These are phyloP conservation scores for Sugiyamaella mastotermitis DNA, from an alignment of 805 yeast genomes.

Conservation along the genomic window DNA sequence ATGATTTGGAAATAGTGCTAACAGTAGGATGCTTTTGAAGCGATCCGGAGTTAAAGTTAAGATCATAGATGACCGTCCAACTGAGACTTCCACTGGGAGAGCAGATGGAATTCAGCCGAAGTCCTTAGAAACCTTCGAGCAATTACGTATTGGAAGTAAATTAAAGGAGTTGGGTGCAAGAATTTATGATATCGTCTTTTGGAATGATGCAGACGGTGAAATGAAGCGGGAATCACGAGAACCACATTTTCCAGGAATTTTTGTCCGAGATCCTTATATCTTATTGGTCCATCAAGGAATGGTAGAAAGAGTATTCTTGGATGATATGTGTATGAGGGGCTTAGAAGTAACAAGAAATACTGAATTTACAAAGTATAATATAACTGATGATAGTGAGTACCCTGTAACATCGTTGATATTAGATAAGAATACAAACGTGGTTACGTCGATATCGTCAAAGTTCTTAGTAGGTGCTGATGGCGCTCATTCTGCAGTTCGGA, in stretches of 20 bases:
- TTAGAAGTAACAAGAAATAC: slow-evolving; percentile 10
- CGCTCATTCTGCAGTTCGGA: slow-evolving; percentile 33
- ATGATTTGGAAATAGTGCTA: too few relatives aligned
- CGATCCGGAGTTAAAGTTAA: slow-evolving; percentile 28
- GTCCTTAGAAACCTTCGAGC: slow-evolving; percentile 29
- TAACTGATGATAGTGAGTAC: slow-evolving; percentile 15
- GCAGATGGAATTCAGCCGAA: slow-evolving; percentile 34
- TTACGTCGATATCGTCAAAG: slow-evolving; percentile 26
- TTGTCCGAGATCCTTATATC: slow-evolving; percentile 26
- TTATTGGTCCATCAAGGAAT: slow-evolving; percentile 30
- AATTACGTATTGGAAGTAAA: slow-evolving; percentile 26
- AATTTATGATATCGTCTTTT: slow-evolving; percentile 30
- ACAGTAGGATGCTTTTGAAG: too few relatives aligned
- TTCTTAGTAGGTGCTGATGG: slow-evolving; percentile 32
- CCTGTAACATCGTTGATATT: slow-evolving; percentile 27
- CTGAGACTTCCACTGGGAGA: slow-evolving; percentile 28
- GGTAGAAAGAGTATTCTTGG: slow-evolving; percentile 27
- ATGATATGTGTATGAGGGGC: slow-evolving; percentile 22
- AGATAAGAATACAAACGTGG: slow-evolving; percentile 10
- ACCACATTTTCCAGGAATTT: slow-evolving; percentile 27
- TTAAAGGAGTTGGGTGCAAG: slow-evolving; percentile 26
- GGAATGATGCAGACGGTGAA: slow-evolving; percentile 26
- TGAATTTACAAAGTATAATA: slow-evolving; percentile 13
- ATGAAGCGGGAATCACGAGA: slow-evolving; percentile 24
- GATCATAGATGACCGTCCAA: slow-evolving; percentile 30